Evolutionary conservation across 73 alveolate genomes (phyloP), one percentile per base, ranked within the genome.

Genomic region (Paramecium tetraurelia): DNA sequence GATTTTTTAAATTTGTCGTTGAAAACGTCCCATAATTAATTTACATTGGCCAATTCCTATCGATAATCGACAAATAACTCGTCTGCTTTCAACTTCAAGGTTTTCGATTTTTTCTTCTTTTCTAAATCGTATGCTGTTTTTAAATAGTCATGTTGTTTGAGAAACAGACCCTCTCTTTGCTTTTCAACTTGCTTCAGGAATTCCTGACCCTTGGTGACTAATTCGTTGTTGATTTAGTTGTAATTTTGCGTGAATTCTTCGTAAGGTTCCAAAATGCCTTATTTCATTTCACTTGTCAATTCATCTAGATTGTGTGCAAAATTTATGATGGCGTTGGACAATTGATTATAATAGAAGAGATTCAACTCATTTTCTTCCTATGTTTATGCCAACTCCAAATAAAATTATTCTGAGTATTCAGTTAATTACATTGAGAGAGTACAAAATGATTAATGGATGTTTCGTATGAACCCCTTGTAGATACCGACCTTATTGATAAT

Each of bases 361-460:
- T 75, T 75, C 12, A 75, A 44, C 38, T 75, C 87, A 75, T 75
- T 75, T 75, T 75, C 87, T 36, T 75, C 87, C 8, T 36, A 44
- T n/a, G 58, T 75, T 75, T 24, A n/a, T 14, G 87, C 87, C 10
- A 75, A 36, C 48, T 29, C 16, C 6, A 44, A 31, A 75, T 75
- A 75, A 33, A 75, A 75, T 75, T 75, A 75, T 35, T 75, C 87
- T 3, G 87, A 75, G 21, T 75, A 40, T 75, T 75, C 87, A 40
- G 87, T 75, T 75, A 75, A 75, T 75, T 75, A 20, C 87, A 75
- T 75, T n/a, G 59, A 29, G 12, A 75, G 29, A n/a, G 87, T 75
- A 36, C 87, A 31, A 44, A 75, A 75, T 75, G 87, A 75, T 40
- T 75, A 75, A 75, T 75, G 87, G 18, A 75, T 75, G 24, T 75